Base-by-base conservation (phyloP, 495 filamentous ascomycete species). In the Aspergillus sparsus region DNA sequence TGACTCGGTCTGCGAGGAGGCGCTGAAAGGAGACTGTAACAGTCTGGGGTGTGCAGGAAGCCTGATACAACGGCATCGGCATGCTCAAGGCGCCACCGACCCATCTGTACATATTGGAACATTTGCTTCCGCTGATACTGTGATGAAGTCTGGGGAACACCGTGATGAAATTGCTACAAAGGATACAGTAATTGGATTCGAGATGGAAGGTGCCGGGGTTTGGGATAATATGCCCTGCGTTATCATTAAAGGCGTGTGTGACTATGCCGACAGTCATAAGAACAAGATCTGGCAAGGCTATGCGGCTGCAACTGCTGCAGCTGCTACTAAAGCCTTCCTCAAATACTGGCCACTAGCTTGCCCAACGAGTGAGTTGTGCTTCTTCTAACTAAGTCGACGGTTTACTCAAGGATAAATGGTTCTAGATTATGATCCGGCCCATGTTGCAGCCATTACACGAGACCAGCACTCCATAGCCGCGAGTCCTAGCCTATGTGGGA, bases 141-240 rank as follows among this genome's bases (percentile, higher is more conserved):
- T 73, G 5, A 58, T 71, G 45, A 65, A 60, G 45, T 37, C 66
- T 51, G 62, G 55, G 31, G 27, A 27, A 10, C 35, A 33, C 8
- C 65, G 71, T 47, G 65, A 70, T 49, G 41, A 54, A 41, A 49
- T 73, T 6, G 51, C 51, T 7, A 5, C 39, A 39, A 55, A 57
- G 16, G 37, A 59, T 1, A 55, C 53, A 0, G 49, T 65, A 5
- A 56, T 61, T n/a, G 75, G 71, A 42, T 67, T 76, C 39, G 77
- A 80, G 41, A 80, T 79, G 70, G 77, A 79, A 64, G 77, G 74
- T 6, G 77, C 76, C 9, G 77, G 77, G 0, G 36, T 80, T 8
- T 76, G 71, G 69, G 61, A 75, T 56, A 50, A 69, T 31, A 70
- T 75, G 49, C 69, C 57, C 49, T 77, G 70, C 57, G 51, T 77